A percentile compares a stretch with the other conserved stretches of the same genome.
Conservation (phyloP, 2,329 filamentous ascomycete genomes). For the Stemphylium lycopersici region DNA sequence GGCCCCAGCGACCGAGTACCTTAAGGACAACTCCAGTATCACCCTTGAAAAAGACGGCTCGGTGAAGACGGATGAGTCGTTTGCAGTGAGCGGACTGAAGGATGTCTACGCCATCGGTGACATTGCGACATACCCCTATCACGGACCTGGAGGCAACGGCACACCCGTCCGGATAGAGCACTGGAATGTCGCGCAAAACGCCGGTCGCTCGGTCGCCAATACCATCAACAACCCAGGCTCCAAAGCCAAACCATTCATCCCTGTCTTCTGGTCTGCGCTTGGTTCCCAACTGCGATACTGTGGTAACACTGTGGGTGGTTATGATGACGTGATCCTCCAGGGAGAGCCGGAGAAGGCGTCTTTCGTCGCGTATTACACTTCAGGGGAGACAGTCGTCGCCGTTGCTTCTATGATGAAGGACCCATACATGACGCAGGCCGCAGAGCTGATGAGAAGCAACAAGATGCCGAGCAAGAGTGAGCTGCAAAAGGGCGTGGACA, state of each 20-base stretch:
- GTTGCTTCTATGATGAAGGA: conserved; percentile 91
- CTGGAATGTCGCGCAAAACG: conserved; percentile 97
- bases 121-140: conserved; percentile 93
- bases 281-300: conserved; percentile 91
- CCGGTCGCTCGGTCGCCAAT: conserved; percentile 78
- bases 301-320: conserved; percentile 82
- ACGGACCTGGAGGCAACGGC: conserved; percentile 82
- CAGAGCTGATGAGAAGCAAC: conserved; percentile 81
- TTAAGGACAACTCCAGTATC: conserved; percentile 73
- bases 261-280: conserved; percentile 95
- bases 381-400: conserved; percentile 85
- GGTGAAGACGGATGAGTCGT: conserved; percentile 78
- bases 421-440: conserved; percentile 71
- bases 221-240: conserved; percentile 72
- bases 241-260: conserved; percentile 76
- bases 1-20: conserved; percentile 80
- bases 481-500: conserved; percentile 66
- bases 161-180: conserved; percentile 85
- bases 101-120: conserved; percentile 94
- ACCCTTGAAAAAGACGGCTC: conserved; percentile 84
- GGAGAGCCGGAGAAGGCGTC: conserved; percentile 74
- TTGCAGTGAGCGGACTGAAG: conserved; percentile 74
- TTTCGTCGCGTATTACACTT: conserved; percentile 88
- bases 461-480: conserved; percentile 85
- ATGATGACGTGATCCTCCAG: conserved; percentile 81